Conservation (phyloP, 257 asterid genomes). For the Pogostemon cablin region DNA sequence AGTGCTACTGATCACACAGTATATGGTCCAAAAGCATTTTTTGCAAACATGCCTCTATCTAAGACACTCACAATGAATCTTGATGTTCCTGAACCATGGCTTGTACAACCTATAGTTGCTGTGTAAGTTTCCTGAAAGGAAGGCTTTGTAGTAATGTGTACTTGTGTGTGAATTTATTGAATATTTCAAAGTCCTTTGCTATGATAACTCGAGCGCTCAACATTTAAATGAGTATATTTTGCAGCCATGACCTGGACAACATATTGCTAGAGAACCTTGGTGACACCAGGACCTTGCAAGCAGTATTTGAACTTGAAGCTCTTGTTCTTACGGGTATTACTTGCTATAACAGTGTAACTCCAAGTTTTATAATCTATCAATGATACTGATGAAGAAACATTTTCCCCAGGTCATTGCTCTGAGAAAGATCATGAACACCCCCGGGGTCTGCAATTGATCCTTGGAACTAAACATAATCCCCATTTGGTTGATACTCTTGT, state of each 20-base stretch:
- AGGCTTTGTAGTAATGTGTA: not conserved
- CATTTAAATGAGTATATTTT: constrained; percentile 13
- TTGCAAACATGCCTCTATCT: constrained; percentile 93
- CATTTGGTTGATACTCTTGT: constrained; percentile 97
- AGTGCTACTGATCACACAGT: constrained; percentile 70
- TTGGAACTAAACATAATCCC: constrained; percentile 83
- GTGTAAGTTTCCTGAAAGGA: constrained; percentile 56
- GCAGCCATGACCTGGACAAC: constrained; percentile 97
- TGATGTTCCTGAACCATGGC: constrained; percentile 99
- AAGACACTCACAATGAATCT: constrained; percentile 99
- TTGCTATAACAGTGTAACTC: not conserved
- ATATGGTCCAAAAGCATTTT: constrained; percentile 91
- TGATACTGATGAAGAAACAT: constrained; percentile 32
- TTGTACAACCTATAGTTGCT: constrained; percentile 90
- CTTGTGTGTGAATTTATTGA: not conserved
- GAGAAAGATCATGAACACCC: constrained; percentile 99
- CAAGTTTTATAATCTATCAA: constrained; percentile 27
- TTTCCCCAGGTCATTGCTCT: constrained; percentile 84
- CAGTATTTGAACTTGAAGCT: constrained; percentile 96
- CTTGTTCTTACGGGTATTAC: constrained; percentile 89
- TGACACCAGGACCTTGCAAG: constrained; percentile 87
- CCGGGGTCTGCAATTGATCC: constrained; percentile 94
- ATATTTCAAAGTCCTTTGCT: not conserved
- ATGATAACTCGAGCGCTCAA: no score
- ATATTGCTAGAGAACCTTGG: constrained; percentile 94